phyloP scores from a whole-genome alignment of 2,329 filamentous ascomycete genomes.

The Periconia sp. region DNA sequence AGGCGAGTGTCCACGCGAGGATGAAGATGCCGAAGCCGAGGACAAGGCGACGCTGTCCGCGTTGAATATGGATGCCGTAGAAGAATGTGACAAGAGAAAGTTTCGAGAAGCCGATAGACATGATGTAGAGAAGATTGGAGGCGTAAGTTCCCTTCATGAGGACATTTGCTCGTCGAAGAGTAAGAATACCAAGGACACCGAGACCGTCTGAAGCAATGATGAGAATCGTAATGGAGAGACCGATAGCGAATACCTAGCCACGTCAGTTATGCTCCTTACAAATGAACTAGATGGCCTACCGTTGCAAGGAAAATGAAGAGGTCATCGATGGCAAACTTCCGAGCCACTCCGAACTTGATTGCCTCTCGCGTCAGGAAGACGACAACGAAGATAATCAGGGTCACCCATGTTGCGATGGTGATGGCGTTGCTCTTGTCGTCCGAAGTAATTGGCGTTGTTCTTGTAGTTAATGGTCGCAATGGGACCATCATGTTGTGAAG shows the following conservation, averaged over 20 bases:
- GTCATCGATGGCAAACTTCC: constrained; percentile 34
- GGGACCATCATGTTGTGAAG: constrained; percentile 24
- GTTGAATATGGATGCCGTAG: constrained; percentile 24
- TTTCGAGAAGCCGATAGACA: constrained; percentile 36
- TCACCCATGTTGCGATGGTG: constrained; percentile 32
- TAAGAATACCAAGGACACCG: constrained; percentile 19
- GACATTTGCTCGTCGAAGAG: constrained; percentile 21
- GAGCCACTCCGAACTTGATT: constrained; percentile 32
- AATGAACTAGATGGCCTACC: constrained; percentile 21
- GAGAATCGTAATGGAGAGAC: constrained; percentile 31
- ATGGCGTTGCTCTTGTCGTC: constrained; percentile 27
- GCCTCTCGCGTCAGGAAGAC: constrained; percentile 32
- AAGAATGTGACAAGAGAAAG: constrained; percentile 38
- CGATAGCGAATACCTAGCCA: constrained; percentile 33
- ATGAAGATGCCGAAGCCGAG: constrained; percentile 29
- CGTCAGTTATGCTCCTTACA: no score
- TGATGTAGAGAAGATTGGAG: constrained; percentile 41
- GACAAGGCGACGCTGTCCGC: constrained; percentile 24
- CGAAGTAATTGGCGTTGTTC: constrained; percentile 9
- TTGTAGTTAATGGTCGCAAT: constrained; percentile 10
- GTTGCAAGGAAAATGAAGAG: constrained; percentile 36
- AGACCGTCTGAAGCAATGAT: constrained; percentile 34
- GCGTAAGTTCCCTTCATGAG: constrained; percentile 41
- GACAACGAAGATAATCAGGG: constrained; percentile 26
- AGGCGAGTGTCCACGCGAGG: constrained; percentile 33